Evolutionary conservation across 2,329 filamentous ascomycete species (phyloP).

Genomic region (Teratosphaeria gauchensis): DNA sequence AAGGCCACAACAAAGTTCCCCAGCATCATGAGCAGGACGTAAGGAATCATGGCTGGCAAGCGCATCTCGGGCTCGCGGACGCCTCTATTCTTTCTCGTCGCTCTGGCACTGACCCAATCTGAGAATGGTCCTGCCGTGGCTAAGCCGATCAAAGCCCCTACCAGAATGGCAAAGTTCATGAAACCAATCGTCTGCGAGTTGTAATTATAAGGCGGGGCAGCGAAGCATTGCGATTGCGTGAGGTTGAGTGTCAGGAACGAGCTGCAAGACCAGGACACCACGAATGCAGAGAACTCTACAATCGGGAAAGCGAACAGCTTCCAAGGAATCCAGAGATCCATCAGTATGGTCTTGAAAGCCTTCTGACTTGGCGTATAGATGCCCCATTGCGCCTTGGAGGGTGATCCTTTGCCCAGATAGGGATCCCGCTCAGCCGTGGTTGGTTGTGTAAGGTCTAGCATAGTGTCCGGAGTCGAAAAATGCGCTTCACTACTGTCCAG

Average conservation of each 20-base stretch:
- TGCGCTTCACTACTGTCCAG: slow-evolving; percentile 12
- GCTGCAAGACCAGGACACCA: slow-evolving; percentile 50
- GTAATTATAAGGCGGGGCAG: slow-evolving; percentile 47
- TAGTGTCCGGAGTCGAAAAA: slow-evolving; percentile 13
- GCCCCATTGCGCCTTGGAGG: slow-evolving; percentile 47
- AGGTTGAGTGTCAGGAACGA: slow-evolving; percentile 52
- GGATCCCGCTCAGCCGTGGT: slow-evolving; percentile 40
- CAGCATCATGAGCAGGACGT: slow-evolving; percentile 46
- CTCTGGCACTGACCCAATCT: slow-evolving; percentile 48
- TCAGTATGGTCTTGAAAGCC: slow-evolving; percentile 36
- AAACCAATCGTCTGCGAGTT: slow-evolving; percentile 42
- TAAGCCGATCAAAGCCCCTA: slow-evolving; percentile 46
- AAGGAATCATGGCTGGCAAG: slow-evolving; percentile 44
- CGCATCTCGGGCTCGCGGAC: slow-evolving; percentile 52
- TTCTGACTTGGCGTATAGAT: slow-evolving; percentile 42
- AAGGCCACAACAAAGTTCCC: slow-evolving; percentile 48
- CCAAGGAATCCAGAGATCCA: slow-evolving; percentile 52
- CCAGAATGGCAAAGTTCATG: slow-evolving; percentile 48
- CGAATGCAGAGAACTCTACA: slow-evolving; percentile 52
- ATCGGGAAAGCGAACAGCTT: slow-evolving; percentile 55
- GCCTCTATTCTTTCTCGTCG: slow-evolving; percentile 44
- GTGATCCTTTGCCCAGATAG: slow-evolving; percentile 46
- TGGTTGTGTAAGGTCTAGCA: slow-evolving; percentile 20
- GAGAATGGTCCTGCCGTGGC: slow-evolving; percentile 45
- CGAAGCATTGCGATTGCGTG: slow-evolving; percentile 47